Evolutionary conservation across 2,329 filamentous ascomycete genomes (phyloP), one percentile per base, ranked within the genome.

Genomic region (Zarea fungicola): DNA sequence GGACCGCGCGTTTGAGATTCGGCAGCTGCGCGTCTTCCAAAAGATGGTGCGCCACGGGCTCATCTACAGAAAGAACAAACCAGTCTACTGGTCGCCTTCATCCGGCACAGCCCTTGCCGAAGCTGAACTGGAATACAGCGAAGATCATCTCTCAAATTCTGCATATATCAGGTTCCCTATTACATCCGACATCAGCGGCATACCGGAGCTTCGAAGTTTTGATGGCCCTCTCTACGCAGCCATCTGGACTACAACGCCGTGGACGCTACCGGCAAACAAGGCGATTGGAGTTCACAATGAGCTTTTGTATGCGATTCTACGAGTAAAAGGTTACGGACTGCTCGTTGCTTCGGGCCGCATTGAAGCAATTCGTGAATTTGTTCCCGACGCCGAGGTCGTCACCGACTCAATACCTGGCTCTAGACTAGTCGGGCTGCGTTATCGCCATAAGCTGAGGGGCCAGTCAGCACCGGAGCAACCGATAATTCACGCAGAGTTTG

Each of bases 171-270:
- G 81, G 52, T 95, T 95, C 59, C 87, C 84, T 1, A 73, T 96
- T 23, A 65, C 81, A 11, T 64, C 62, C 6, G 63, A 65, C 43
- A 60, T 56, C 54, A 58, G 52, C 9, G 54, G 55, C 5, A 55
- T 68, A 3, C 60, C 66, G 0, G 64, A 62, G 10, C 58, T 78
- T 42, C 56, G 63, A 21, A 53, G 55, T 4, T 63, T 78, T 19
- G 56, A 66, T 6, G 74, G 75, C 4, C 69, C 73, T 5, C 62
- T 96, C 10, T 85, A 78, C 63, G 89, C 87, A n/a, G 77, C 93
- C n/a, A 88, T 97, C 44, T 99, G 93, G 93, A 99, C 93, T 2
- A 99, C 93, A 0, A 99, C 93, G 1, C 93, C 93, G 0, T 99
- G 93, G 93, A 99, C 93, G 0, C 73, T 99, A 5, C 92, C 93